Evolutionary conservation across 495 filamentous ascomycete genomes (phyloP), one percentile per base, ranked within the genome.

Genomic region (Pyrenula aspistea): DNA sequence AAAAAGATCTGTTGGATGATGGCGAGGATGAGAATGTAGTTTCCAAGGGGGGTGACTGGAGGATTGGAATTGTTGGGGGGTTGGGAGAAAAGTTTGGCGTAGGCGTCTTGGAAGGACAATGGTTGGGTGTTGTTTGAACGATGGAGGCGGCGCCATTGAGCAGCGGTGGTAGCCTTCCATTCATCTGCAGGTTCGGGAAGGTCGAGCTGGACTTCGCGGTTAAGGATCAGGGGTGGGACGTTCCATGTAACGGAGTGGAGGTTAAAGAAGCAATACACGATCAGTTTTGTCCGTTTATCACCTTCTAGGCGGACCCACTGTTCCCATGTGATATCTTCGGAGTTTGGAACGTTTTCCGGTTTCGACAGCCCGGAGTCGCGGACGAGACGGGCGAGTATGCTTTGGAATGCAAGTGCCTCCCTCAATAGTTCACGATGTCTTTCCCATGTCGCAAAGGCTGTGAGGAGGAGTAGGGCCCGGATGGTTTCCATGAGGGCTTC

Each of bases 211-310:
- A 79, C 56, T 62, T 80, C 76, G 31, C 67, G 69, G 55, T 77
- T 77, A 48, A 78, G 56, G 49, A 80, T 73, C 25, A 79, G 59
- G 1, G 78, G 78, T 52, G 78, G 77, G 20, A 76, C 75, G 58
- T 77, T 78, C 60, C 77, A 79, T 67, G 77, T 74, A 53, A 79
- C 77, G 21, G 71, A 74, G 56, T 80, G 77, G 10, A 79, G 68
- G 56, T 80, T 80, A 59, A 75, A 79, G 61, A 80, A 75, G 61
- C 75, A 76, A 56, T 78, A 81, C 10, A 76, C 78, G 51, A 77
- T 74, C 25, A 78, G 60, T 55, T 77, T 77, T 12, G 77, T 80
- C 53, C 78, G 70, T 53, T 72, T 64, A 56, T 72, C 75, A 10
- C 72, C 74, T 64, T 81, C 77, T 61, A 65, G 59, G 12, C 71